Conservation (phyloP, 192 early-diverging fungal species). For the Linnemannia hyalina region DNA sequence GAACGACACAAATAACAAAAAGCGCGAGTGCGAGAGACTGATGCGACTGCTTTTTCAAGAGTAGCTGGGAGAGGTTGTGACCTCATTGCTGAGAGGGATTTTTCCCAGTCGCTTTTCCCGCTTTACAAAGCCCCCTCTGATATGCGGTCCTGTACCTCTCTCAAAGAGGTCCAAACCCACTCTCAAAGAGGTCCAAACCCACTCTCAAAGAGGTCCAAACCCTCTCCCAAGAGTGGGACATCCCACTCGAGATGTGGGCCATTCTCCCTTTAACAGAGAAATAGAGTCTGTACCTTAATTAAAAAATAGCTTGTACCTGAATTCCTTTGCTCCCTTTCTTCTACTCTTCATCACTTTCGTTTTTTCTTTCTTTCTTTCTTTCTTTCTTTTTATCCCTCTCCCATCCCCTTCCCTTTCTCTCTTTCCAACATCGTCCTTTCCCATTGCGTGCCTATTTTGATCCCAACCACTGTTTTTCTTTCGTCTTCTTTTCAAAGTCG, state of each 20-base stretch:
- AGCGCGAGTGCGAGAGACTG: no score
- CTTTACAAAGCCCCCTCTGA: not conserved
- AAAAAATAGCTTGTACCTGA: no score
- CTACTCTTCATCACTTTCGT: no score
- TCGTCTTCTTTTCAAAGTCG: slow-evolving; percentile 1
- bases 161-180: slow-evolving; percentile 3
- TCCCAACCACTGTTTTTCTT: not conserved
- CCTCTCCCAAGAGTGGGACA: not conserved
- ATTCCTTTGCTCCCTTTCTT: no score
- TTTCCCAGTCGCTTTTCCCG: no score
- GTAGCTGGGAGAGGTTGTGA: no score
- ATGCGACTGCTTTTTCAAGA: no score
- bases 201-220: no score
- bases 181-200: no score
- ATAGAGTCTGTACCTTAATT: no score
- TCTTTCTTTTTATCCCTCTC: not conserved
- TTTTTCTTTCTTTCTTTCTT: not conserved
- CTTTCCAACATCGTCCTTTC: not conserved
- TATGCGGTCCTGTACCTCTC: not conserved
- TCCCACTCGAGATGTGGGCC: not conserved
- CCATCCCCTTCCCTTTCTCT: not conserved
- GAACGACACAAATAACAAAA: no score
- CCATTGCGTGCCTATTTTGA: not conserved
- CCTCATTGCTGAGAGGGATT: no score
- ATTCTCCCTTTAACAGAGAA: not conserved